phyloP scores from a whole-genome alignment of 1,284 basidiomycete species.

The Boletus coffeatus region DNA sequence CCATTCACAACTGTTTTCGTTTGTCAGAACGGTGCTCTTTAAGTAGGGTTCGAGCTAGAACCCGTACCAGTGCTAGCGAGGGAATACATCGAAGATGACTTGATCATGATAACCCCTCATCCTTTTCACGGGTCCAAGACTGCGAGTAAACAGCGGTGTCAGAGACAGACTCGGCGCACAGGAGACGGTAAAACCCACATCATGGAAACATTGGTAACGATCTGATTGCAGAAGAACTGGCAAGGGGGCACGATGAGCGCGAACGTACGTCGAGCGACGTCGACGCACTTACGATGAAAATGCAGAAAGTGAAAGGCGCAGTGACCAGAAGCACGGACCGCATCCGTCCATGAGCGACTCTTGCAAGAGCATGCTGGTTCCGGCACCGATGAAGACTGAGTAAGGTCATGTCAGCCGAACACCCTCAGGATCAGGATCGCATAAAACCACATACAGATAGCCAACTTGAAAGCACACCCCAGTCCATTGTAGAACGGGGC shows the following conservation, averaged over 20 bases:
- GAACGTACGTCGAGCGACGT: background rate
- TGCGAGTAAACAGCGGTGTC: conserved; percentile 20
- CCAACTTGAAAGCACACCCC: conserved; percentile 48
- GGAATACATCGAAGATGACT: conserved; percentile 15
- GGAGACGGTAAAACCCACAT: conserved; percentile 31
- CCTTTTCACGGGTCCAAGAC: conserved; percentile 54
- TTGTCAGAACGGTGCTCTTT: no score
- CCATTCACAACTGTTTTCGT: conserved; percentile 21
- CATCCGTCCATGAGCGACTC: conserved; percentile 63
- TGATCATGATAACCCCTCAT: conserved; percentile 5
- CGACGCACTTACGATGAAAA: conserved; percentile 55
- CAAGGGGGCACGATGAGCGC: conserved; percentile 33
- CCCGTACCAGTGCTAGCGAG: background rate
- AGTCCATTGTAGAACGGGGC: conserved; percentile 76
- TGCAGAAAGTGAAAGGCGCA: conserved; percentile 67
- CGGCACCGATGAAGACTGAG: conserved; percentile 57
- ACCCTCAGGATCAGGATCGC: background rate
- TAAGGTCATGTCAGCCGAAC: conserved; percentile 9
- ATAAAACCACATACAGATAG: conserved; percentile 45
- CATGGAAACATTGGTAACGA: conserved; percentile 52
- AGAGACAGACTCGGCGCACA: background rate
- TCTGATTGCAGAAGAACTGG: conserved; percentile 63
- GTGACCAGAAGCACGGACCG: conserved; percentile 64
- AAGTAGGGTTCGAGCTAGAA: no score
- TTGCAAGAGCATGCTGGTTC: conserved; percentile 50